These are phyloP conservation scores for Huiozyma sinensis DNA, from an alignment of 805 yeast genomes.

Conservation along the genomic window DNA sequence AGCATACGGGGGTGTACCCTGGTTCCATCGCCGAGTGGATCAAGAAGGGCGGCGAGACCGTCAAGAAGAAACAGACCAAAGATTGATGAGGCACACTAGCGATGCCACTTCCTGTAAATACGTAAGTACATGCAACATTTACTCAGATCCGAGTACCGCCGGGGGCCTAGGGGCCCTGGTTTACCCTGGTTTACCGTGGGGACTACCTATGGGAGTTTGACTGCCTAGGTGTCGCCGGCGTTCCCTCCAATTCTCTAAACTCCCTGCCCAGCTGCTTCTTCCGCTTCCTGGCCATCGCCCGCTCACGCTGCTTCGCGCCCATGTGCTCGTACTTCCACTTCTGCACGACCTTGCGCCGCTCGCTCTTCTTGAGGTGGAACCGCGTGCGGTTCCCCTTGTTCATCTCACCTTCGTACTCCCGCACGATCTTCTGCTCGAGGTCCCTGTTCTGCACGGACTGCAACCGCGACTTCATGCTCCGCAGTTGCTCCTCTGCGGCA, in stretches of 20 bases:
- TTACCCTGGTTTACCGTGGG: no score
- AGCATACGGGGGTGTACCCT: slow-evolving; percentile 69
- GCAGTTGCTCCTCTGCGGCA: slow-evolving; percentile 44
- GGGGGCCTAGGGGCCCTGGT: no score
- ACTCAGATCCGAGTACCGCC: neutral
- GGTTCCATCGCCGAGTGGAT: slow-evolving; percentile 89
- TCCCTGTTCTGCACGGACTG: slow-evolving; percentile 66
- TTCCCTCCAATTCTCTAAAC: slow-evolving; percentile 39
- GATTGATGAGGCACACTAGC: neutral
- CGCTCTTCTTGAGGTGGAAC: slow-evolving; percentile 56
- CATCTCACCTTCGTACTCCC: slow-evolving; percentile 45
- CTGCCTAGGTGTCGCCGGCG: no score
- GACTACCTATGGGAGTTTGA: no score
- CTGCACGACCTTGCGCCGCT: slow-evolving; percentile 61
- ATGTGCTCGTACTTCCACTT: slow-evolving; percentile 68
- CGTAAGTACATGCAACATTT: neutral
- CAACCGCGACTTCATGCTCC: slow-evolving; percentile 55
- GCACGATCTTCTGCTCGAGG: slow-evolving; percentile 54
- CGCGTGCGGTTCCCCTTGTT: slow-evolving; percentile 42
- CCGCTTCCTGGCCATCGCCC: slow-evolving; percentile 78
- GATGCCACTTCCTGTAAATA: neutral
- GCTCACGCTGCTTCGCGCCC: slow-evolving; percentile 63
- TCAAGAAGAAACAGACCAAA: slow-evolving; percentile 6
- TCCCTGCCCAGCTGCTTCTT: slow-evolving; percentile 78
- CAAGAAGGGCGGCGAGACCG: slow-evolving; percentile 16